These are phyloP conservation scores for Nemania abortiva DNA, from an alignment of 2,329 filamentous ascomycete genomes.

Conservation along the genomic window DNA sequence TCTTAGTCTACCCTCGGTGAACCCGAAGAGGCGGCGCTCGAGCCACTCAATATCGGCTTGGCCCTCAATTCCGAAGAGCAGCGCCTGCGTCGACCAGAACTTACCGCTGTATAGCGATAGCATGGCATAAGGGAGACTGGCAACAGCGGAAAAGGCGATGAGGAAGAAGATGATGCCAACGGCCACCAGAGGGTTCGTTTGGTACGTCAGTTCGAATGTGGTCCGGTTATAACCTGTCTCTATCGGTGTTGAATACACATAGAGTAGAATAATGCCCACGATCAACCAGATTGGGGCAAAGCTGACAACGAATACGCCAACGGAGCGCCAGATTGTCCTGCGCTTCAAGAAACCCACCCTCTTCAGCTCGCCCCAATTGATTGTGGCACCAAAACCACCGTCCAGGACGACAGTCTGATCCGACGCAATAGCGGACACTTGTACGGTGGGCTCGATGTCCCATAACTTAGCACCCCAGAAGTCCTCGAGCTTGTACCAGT, in stretches of 20 bases:
- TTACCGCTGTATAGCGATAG: slow-evolving; percentile 8
- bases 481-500: slow-evolving; percentile 15
- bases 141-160: neutral
- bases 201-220: too few relatives aligned
- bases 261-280: neutral
- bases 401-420: slow-evolving; percentile 13
- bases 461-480: slow-evolving; percentile 18
- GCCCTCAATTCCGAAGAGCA: slow-evolving; percentile 13
- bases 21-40: slow-evolving; percentile 16
- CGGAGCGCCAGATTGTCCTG: neutral
- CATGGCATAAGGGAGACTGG: neutral
- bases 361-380: slow-evolving; percentile 7
- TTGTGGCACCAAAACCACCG: slow-evolving; percentile 14
- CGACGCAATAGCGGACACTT: slow-evolving; percentile 11
- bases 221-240: too few relatives aligned
- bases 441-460: slow-evolving; percentile 15
- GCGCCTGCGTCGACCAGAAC: slow-evolving; percentile 18
- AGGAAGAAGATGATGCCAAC: slow-evolving; percentile 11
- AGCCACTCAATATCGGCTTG: slow-evolving; percentile 10
- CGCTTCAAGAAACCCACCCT: slow-evolving; percentile 8
- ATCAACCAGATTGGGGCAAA: slow-evolving; percentile 12
- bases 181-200: neutral
- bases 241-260: too few relatives aligned
- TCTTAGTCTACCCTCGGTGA: slow-evolving; percentile 7
- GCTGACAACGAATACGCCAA: neutral